Conservation (phyloP, 2,329 filamentous ascomycete genomes). For the Nannizzia gypsea region DNA sequence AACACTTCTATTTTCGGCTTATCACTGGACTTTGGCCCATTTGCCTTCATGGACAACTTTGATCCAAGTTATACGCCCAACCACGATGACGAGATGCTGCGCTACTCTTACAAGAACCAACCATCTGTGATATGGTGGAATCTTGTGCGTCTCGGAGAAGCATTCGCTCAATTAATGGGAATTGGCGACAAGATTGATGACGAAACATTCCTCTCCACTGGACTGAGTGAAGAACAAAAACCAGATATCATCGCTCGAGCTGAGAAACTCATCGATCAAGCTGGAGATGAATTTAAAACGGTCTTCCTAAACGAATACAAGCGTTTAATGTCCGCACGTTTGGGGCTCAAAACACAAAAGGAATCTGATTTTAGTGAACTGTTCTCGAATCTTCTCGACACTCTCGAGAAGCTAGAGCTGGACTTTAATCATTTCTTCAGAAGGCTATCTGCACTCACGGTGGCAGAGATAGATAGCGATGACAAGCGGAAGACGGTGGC, state of each 20-base stretch:
- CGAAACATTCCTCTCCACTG: constrained; percentile 56
- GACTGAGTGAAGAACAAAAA: constrained; percentile 57
- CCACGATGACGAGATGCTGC: constrained; percentile 77
- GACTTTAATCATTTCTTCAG: constrained; percentile 96
- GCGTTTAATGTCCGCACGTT: constrained; percentile 62
- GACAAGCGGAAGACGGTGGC: constrained; percentile 54
- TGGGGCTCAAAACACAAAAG: constrained; percentile 61
- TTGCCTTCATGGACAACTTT: constrained; percentile 96
- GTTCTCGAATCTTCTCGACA: constrained; percentile 72
- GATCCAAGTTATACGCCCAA: constrained; percentile 92
- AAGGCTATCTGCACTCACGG: constrained; percentile 52
- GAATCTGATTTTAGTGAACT: constrained; percentile 67
- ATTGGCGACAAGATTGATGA: constrained; percentile 62
- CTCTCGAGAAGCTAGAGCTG: constrained; percentile 66
- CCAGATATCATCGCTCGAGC: constrained; percentile 64
- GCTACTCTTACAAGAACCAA: constrained; percentile 89
- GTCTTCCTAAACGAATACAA: constrained; percentile 87
- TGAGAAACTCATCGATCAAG: constrained; percentile 67
- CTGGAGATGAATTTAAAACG: constrained; percentile 76
- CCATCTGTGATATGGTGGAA: constrained; percentile 99
- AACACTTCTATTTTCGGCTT: constrained; percentile 87
- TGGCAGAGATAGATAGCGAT: constrained; percentile 53
- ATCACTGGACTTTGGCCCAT: constrained; percentile 89
- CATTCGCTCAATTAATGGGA: constrained; percentile 77
- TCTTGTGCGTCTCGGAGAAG: constrained; percentile 78